phyloP scores from a whole-genome alignment of 2,329 filamentous ascomycete genomes.

The Trichoderma asperellum region DNA sequence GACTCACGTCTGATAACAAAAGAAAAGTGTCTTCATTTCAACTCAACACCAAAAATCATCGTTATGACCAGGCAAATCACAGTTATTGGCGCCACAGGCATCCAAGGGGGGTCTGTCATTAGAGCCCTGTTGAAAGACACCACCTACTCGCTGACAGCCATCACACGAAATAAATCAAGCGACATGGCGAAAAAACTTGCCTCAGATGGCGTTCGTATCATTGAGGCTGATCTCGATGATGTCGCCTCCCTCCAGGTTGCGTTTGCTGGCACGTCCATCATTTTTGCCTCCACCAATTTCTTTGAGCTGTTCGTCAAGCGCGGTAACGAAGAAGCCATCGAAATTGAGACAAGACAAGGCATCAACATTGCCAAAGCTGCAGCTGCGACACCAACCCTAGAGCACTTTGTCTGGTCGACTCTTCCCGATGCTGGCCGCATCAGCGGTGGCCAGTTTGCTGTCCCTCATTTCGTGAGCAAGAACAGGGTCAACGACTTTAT shows the following conservation, averaged over 20 bases:
- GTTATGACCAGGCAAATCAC: neutral
- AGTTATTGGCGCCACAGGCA: neutral
- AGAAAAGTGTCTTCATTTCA: no score
- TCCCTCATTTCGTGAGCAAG: neutral
- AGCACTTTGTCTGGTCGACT: constrained; percentile 10
- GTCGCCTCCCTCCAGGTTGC: neutral
- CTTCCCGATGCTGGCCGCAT: neutral
- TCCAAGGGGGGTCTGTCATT: neutral
- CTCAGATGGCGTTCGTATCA: neutral
- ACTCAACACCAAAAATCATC: neutral
- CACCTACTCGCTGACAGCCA: neutral
- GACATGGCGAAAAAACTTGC: neutral
- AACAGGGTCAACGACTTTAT: neutral
- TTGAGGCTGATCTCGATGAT: neutral
- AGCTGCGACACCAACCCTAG: neutral
- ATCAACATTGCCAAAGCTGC: neutral
- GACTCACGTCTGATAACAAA: no score
- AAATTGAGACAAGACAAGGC: neutral
- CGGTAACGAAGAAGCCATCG: neutral
- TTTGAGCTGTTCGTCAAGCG: neutral
- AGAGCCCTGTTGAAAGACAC: neutral
- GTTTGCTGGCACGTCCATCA: neutral
- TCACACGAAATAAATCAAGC: neutral
- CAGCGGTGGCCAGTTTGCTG: neutral
- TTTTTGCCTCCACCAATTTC: neutral